Evolutionary conservation across 208 protist genomes (phyloP).

Genomic region (Wallacemonas collosoma): DNA sequence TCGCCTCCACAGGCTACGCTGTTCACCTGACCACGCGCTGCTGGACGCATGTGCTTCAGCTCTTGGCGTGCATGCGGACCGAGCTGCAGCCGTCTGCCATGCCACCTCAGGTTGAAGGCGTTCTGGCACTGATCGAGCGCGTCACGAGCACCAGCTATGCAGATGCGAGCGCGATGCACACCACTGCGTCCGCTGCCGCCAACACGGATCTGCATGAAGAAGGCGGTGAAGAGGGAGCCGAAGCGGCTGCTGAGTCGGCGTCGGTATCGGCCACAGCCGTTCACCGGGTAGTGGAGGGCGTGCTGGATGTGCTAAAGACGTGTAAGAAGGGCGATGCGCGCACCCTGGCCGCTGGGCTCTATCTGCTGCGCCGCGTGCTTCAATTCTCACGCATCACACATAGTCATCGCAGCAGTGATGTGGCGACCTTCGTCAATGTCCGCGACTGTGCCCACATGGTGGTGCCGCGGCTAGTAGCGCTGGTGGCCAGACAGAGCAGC

Average conservation of each 20-base stretch:
- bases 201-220: background rate
- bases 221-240: slow-evolving; percentile 14
- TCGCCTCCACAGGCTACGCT: slow-evolving; percentile 65
- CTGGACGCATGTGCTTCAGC: slow-evolving; percentile 66
- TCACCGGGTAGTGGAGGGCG: slow-evolving; percentile 51
- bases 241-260: background rate
- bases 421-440: slow-evolving; percentile 66
- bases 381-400: slow-evolving; percentile 76
- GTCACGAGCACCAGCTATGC: slow-evolving; percentile 61
- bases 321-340: slow-evolving; percentile 39
- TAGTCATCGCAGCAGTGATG: slow-evolving; percentile 28
- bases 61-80: slow-evolving; percentile 53
- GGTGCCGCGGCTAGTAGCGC: slow-evolving; percentile 55
- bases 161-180: slow-evolving; percentile 1
- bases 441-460: slow-evolving; percentile 54
- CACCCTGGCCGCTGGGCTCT: slow-evolving; percentile 50
- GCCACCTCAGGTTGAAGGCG: slow-evolving; percentile 50
- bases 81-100: slow-evolving; percentile 27
- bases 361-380: slow-evolving; percentile 61
- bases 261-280: slow-evolving; percentile 33
- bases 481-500: slow-evolving; percentile 41
- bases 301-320: slow-evolving; percentile 44
- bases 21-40: slow-evolving; percentile 70
- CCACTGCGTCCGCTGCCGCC: background rate
- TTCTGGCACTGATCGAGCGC: slow-evolving; percentile 73